A percentile compares a stretch with the other conserved stretches of the same genome.
These are phyloP conservation scores for Colletotrichum kahawae DNA, from an alignment of 2,329 filamentous ascomycete species.

Conservation along the genomic window DNA sequence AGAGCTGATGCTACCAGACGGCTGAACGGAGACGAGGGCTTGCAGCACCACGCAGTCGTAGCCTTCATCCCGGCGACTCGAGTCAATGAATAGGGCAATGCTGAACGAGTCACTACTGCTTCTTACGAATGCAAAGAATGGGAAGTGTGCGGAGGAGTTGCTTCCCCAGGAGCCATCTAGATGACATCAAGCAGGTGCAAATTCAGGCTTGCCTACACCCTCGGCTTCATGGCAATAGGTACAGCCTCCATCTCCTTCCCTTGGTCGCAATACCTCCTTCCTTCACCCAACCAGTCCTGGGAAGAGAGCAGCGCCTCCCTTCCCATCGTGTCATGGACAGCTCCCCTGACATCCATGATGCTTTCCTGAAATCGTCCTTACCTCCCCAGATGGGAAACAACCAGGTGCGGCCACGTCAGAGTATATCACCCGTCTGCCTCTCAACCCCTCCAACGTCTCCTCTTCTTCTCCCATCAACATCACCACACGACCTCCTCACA, in stretches of 20 bases:
- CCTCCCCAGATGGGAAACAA: not conserved
- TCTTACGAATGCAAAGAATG: not conserved
- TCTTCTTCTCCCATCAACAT: not conserved
- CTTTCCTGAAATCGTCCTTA: not conserved
- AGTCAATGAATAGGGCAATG: not conserved
- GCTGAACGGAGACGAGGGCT: not conserved
- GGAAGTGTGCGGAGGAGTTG: not conserved
- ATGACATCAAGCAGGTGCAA: not conserved
- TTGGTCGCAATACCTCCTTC: not conserved
- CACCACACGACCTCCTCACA: not conserved
- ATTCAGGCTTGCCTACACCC: not conserved
- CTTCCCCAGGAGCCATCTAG: not conserved
- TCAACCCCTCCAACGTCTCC: not conserved
- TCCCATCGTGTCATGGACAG: not conserved
- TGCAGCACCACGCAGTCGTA: not conserved
- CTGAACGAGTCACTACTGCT: not conserved
- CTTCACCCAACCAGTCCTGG: not conserved
- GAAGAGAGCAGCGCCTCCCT: not conserved
- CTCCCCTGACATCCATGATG: accelerated
- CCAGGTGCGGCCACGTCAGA: not conserved
- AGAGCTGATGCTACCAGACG: accelerated
- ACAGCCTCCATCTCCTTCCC: not conserved
- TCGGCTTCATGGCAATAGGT: not conserved
- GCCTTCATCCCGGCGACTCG: not conserved
- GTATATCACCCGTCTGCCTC: not conserved